A percentile compares a stretch with the other conserved stretches of the same genome.
phyloP scores from a whole-genome alignment of 2,329 filamentous ascomycete species.

The Mycosphaerella arachidis region DNA sequence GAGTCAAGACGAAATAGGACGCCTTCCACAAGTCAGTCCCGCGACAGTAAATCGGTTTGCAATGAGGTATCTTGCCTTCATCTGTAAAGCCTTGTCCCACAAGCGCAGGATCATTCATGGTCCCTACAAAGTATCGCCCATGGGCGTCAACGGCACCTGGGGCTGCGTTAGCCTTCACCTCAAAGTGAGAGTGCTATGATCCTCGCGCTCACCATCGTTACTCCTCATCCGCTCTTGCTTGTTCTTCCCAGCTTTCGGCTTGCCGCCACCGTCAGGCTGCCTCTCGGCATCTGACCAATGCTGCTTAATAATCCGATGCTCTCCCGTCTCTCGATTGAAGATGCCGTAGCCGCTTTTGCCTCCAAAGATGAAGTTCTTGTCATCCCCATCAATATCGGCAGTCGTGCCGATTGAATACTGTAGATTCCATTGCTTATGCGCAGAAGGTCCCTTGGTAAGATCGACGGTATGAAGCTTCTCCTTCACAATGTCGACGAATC shows the following conservation, averaged over 20 bases:
- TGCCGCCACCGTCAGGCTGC: conserved; percentile 33
- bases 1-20: conserved; percentile 68
- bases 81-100: conserved; percentile 29
- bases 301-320: conserved; percentile 53
- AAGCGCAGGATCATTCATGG: conserved; percentile 72
- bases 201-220: conserved; percentile 79
- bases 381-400: conserved; percentile 67
- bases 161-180: background rate
- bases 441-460: conserved; percentile 58
- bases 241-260: conserved; percentile 35
- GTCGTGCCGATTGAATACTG: conserved; percentile 58
- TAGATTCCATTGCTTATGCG: conserved; percentile 53
- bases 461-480: conserved; percentile 69
- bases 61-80: conserved; percentile 31
- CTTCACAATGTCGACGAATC: conserved; percentile 79
- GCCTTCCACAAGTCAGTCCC: conserved; percentile 46
- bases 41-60: background rate
- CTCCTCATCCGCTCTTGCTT: conserved; percentile 50
- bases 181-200: background rate
- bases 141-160: conserved; percentile 41
- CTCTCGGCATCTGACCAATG: conserved; percentile 52
- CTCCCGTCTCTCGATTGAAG: conserved; percentile 59
- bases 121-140: conserved; percentile 79
- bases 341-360: conserved; percentile 80
- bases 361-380: conserved; percentile 68